Percentiles rank a stretch among this genome's conserved stretches.
Conservation (phyloP, 2,329 filamentous ascomycete genomes). For the Karstenula rhodostoma region DNA sequence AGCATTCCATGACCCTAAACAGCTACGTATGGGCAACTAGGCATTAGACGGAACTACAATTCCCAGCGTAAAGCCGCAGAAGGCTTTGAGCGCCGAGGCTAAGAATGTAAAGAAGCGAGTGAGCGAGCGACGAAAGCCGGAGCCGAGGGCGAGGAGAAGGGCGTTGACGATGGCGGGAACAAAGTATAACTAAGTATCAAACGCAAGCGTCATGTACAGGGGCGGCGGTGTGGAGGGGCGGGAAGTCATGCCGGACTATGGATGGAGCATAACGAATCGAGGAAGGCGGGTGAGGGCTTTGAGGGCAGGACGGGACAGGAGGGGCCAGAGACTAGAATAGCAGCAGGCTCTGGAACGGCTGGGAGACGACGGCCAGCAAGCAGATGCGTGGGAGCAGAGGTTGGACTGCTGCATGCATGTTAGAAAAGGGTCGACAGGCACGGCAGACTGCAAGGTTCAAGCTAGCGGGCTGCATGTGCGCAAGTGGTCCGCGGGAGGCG, state of each 20-base stretch:
- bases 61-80: constrained; percentile 25
- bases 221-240: constrained; percentile 20
- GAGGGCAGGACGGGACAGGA: constrained; percentile 19
- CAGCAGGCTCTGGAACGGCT: constrained; percentile 13
- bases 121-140: constrained; percentile 5
- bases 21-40: constrained; percentile 18
- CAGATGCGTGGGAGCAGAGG: constrained; percentile 10
- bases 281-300: constrained; percentile 21
- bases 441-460: constrained; percentile 17
- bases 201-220: constrained; percentile 31
- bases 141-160: constrained; percentile 7
- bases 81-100: not conserved
- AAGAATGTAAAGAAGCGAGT: constrained; percentile 2
- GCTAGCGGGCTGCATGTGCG: constrained; percentile 10
- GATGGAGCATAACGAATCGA: constrained; percentile 36
- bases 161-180: constrained; percentile 16
- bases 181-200: constrained; percentile 41
- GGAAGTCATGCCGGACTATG: constrained; percentile 21
- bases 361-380: constrained; percentile 16
- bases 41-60: constrained; percentile 35
- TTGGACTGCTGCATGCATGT: constrained; percentile 27
- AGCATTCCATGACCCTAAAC: constrained; percentile 11
- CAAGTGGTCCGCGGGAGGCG: constrained; percentile 22
- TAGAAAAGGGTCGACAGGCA: constrained; percentile 28
- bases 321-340: constrained; percentile 28